A percentile compares a stretch with the other conserved stretches of the same genome.
These are phyloP conservation scores for Coniochaeta pulveracea DNA, from an alignment of 2,329 filamentous ascomycete genomes.

Conservation along the genomic window DNA sequence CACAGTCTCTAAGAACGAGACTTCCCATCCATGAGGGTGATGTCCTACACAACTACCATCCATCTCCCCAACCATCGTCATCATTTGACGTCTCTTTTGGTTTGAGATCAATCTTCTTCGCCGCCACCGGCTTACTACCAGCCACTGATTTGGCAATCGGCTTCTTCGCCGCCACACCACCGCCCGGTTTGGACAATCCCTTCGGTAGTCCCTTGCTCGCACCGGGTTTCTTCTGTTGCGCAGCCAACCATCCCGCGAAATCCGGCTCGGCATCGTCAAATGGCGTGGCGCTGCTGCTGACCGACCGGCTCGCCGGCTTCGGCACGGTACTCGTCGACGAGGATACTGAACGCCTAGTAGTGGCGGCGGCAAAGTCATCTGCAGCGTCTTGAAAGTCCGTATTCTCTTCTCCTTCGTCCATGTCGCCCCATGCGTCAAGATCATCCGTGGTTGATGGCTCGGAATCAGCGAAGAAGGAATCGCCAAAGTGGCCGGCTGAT, in stretches of 20 bases:
- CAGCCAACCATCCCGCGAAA: conserved; percentile 89
- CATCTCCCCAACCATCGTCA: conserved; percentile 54
- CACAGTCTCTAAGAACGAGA: too few relatives aligned
- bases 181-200: conserved; percentile 56
- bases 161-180: conserved; percentile 9
- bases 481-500: conserved; percentile 27
- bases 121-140: conserved; percentile 27
- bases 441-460: conserved; percentile 46
- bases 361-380: too few relatives aligned
- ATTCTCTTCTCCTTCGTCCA: conserved; percentile 43
- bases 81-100: conserved; percentile 48
- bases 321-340: conserved; percentile 9
- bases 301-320: conserved; percentile 6
- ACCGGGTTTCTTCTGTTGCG: conserved; percentile 63
- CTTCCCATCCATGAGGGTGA: not conserved
- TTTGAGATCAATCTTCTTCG: conserved; percentile 61
- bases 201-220: conserved; percentile 63
- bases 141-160: conserved; percentile 27
- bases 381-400: conserved; percentile 25
- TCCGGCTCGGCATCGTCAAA: conserved; percentile 88
- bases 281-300: conserved; percentile 26
- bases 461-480: conserved; percentile 42
- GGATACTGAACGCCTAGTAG: too few relatives aligned
- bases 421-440: conserved; percentile 66
- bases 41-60: conserved; percentile 34